phyloP scores from a whole-genome alignment of 768 basidiomycete genomes.

The Phanerodontia chrysosporium region DNA sequence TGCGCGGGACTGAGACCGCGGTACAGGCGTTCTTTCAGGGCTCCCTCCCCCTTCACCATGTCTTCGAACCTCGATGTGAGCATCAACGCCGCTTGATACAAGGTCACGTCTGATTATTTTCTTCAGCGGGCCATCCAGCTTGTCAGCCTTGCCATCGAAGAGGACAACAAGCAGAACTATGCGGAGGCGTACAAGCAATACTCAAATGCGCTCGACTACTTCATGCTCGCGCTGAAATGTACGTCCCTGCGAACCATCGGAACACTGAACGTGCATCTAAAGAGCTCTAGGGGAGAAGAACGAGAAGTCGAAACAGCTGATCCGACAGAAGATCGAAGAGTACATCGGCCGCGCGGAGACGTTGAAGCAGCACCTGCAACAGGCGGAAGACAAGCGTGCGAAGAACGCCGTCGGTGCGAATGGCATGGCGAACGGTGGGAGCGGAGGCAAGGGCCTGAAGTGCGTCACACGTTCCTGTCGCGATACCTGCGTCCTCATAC shows the following conservation, averaged over 20 bases:
- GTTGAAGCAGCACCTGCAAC: slow-evolving; percentile 77
- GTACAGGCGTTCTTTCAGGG: neutral
- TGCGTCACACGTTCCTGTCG: slow-evolving; percentile 22
- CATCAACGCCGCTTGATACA: slow-evolving; percentile 2
- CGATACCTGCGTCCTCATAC: slow-evolving; percentile 4
- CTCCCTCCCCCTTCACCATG: neutral
- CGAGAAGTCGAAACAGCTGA: slow-evolving; percentile 83
- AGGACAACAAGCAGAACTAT: slow-evolving; percentile 92
- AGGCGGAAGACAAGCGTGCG: slow-evolving; percentile 60
- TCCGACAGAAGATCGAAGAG: slow-evolving; percentile 84
- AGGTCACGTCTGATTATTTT: slow-evolving; percentile 11
- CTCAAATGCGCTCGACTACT: slow-evolving; percentile 94
- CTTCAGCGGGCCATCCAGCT: slow-evolving; percentile 79
- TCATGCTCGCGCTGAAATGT: slow-evolving; percentile 97
- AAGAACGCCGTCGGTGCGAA: slow-evolving; percentile 47
- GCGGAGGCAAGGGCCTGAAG: slow-evolving; percentile 33
- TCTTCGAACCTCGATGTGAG: slow-evolving; percentile 5
- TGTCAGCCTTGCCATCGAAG: slow-evolving; percentile 89
- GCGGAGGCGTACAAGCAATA: slow-evolving; percentile 91
- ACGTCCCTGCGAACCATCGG: slow-evolving; percentile 21
- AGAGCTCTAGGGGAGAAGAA: slow-evolving; percentile 78
- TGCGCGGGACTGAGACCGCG: neutral
- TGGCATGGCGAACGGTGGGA: slow-evolving; percentile 37
- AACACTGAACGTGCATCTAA: neutral
- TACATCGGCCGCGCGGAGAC: slow-evolving; percentile 91